Evolutionary conservation across 1,284 basidiomycete species (phyloP).

Genomic region (Rhodotorula sp.): DNA sequence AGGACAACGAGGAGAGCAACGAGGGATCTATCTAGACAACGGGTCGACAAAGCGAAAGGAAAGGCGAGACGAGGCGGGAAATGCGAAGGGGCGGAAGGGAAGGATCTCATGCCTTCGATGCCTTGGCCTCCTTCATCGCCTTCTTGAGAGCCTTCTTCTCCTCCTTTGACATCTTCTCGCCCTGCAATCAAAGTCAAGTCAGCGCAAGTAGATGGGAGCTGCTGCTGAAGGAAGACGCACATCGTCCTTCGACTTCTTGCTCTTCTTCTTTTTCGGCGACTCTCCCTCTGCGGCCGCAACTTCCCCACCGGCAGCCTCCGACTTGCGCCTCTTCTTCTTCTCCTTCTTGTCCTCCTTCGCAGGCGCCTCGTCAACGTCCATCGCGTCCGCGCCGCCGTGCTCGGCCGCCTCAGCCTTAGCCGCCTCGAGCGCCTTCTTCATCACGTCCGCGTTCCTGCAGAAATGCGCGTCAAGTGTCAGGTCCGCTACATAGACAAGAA

Average conservation of each 20-base stretch:
- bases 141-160: slow-evolving; percentile 16
- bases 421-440: slow-evolving; percentile 31
- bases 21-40: slow-evolving; percentile 2
- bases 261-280: slow-evolving; percentile 15
- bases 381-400: slow-evolving; percentile 18
- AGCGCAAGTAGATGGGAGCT: not conserved
- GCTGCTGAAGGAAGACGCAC: not conserved
- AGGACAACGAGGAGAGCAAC: not conserved
- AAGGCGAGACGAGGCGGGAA: not conserved
- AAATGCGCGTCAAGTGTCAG: not conserved
- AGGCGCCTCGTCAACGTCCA: slow-evolving; percentile 33
- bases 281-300: not conserved
- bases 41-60: not conserved
- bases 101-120: slow-evolving; percentile 4
- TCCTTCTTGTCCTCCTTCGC: slow-evolving; percentile 29
- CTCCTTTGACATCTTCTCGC: slow-evolving; percentile 13
- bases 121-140: slow-evolving; percentile 15
- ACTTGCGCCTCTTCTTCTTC: slow-evolving; percentile 38
- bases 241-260: slow-evolving; percentile 9
- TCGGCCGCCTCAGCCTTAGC: slow-evolving; percentile 32
- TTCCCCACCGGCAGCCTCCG: not conserved
- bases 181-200: not conserved
- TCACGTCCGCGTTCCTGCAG: slow-evolving; percentile 38
- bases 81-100: not conserved
- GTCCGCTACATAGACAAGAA: not conserved